Evolutionary conservation across 2,329 filamentous ascomycete species (phyloP), one percentile per base, ranked within the genome.

Genomic region (Sporothrix dimorphospora): DNA sequence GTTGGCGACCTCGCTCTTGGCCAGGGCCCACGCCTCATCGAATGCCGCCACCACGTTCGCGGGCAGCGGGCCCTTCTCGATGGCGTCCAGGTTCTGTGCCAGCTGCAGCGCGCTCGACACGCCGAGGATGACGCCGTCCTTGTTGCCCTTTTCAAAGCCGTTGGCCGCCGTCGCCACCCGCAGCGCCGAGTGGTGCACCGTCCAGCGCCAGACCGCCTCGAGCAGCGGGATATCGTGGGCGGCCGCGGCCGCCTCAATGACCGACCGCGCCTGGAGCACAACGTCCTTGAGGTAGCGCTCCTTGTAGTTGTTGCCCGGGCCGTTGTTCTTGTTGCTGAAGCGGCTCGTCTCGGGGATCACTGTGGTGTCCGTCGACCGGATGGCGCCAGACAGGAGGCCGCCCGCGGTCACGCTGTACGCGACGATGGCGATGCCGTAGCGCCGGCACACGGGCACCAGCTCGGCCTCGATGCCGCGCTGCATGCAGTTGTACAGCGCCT

Each of bases 391-490:
- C 49, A 53, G 19, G 2, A 53, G 49, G 3, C 49, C 49, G 8
- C 49, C 49, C 49, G 49, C 49, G n/a, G 49, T 53, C 49, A 53
- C 49, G 49, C 49, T 53, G 49, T 53, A 53, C n/a, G 49, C 21
- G n/a, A 53, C 49, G 21, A 55, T 55, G 8, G 51, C n/a, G 7
- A 53, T 5, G 0, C 49, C 51, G 21, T 55, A 55, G 21, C 51
- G 51, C 51, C 51, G 51, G 51, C 51, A 55, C 21, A 55, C 51
- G 3, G 51, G 51, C 4, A 55, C 24, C 21, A 55, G 51, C 51
- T 30, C 51, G 3, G 51, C 51, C 51, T 55, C 51, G 51, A 55
- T 55, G 51, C 51, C 21, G 21, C 51, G 51, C 51, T 55, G 51
- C 51, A 55, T 55, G 51, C 51, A 55, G 51, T 55, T 55, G 51